phyloP scores from a whole-genome alignment of 306 rosid genomes.

The Trichosanthes cucumerina region DNA sequence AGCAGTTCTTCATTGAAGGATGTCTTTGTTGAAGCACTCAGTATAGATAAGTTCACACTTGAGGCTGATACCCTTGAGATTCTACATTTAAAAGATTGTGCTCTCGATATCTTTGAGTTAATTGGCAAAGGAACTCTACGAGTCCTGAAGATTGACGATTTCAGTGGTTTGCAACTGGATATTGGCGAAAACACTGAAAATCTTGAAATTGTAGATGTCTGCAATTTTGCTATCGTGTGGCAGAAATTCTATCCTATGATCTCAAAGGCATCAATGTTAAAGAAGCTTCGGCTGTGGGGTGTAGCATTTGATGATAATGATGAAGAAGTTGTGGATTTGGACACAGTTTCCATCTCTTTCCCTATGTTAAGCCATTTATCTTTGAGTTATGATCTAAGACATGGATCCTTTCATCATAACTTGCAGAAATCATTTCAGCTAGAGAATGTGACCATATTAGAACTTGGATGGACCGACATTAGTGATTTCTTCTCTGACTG shows the following conservation, averaged over 20 bases:
- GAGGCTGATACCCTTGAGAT: constrained; percentile 49
- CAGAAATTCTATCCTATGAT: constrained; percentile 59
- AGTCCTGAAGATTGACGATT: constrained; percentile 51
- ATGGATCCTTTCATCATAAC: constrained; percentile 43
- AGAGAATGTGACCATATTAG: constrained; percentile 50
- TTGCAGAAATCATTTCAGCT: constrained; percentile 46
- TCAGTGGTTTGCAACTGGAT: constrained; percentile 46
- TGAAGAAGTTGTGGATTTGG: constrained; percentile 53
- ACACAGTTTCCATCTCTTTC: constrained; percentile 47
- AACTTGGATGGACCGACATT: constrained; percentile 68
- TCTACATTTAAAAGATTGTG: constrained; percentile 48
- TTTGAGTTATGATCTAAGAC: constrained; percentile 49
- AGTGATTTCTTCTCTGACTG: constrained; percentile 55
- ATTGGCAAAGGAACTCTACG: constrained; percentile 44
- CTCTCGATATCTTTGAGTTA: constrained; percentile 46
- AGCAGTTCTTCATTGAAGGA: constrained; percentile 53
- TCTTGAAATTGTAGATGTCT: constrained; percentile 58
- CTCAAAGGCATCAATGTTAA: constrained; percentile 46
- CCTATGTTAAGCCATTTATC: constrained; percentile 48
- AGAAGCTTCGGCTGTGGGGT: constrained; percentile 55
- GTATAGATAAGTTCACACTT: constrained; percentile 42
- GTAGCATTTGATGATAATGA: constrained; percentile 57
- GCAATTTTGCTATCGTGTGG: constrained; percentile 56
- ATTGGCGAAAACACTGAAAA: constrained; percentile 55
- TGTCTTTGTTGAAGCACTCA: constrained; percentile 44